Evolutionary conservation across 1,139 yeast species (phyloP), one percentile per base, ranked within the genome.

Genomic region (Lizanozyma gosingica): DNA sequence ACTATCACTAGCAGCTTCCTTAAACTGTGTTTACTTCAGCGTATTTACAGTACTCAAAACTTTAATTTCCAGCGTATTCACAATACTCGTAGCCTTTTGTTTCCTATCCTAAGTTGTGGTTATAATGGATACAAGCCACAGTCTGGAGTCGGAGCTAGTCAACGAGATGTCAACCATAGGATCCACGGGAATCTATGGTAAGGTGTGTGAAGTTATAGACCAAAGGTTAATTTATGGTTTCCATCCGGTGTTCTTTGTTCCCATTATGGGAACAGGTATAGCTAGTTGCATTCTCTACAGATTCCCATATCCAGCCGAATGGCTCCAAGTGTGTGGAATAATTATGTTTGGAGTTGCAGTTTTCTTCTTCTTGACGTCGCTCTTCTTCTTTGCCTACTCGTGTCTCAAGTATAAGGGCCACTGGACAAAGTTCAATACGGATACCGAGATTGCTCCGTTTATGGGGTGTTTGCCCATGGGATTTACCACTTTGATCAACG

Each of bases 221-320:
- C 14, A 33, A 6, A n/a, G 35, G 16, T 33, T 33, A 14, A 14
- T 33, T 14, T 6, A 33, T 8, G 16, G 16, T 6, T 47, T 78
- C 51, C 57, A 67, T 17, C 84, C 86, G 1, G 68, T 67, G 2
- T 80, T 79, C 71, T 86, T 82, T 58, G 82, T 83, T 33, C 67
- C 78, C 38, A 72, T 79, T n/a, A 87, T 87, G 95, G 96, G 94
- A 2, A 74, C 83, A 1, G 95, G 95, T 2, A 83, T 86, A 37
- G 64, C 85, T 1, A 64, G 83, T 3, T 58, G 73, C 34, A 63
- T 84, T 6, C 62, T 86, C 39, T 73, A 78, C 57, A 56, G 63
- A 29, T 86, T 81, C 55, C 88, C 95, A 0, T 83, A 76, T 53
- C 70, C 67, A 1, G 71, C 80, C 0, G 56, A 60, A 37, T 78